Conservation (phyloP, 805 yeast species). For the Kluyveromyces starmeri region DNA sequence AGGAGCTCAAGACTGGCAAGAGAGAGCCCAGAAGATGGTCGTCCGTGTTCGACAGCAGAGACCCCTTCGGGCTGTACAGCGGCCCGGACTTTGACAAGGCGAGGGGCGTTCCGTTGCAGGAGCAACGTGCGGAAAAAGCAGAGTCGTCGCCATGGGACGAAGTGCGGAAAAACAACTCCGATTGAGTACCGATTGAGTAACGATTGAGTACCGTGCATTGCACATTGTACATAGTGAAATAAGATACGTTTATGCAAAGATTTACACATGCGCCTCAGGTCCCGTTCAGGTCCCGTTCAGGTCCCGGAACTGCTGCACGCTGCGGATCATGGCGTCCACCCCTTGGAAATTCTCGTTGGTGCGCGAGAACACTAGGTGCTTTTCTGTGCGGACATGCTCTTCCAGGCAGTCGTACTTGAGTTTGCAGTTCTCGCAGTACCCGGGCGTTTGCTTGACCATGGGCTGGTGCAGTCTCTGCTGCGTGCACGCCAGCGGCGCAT, state of each 20-base stretch:
- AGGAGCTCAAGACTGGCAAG: conserved; percentile 19
- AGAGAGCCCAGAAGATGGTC: conserved; percentile 6
- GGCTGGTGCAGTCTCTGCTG: conserved; percentile 9
- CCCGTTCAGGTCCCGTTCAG: conserved; percentile 9
- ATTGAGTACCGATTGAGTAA: too few species aligned
- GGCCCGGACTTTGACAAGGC: conserved; percentile 20
- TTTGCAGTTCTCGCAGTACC: conserved; percentile 92
- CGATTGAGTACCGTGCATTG: too few species aligned
- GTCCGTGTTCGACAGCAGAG: conserved; percentile 29
- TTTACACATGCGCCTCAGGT: background rate
- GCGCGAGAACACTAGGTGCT: conserved; percentile 72
- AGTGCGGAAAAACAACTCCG: background rate
- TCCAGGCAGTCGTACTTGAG: conserved; percentile 73
- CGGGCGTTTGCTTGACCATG: conserved; percentile 35
- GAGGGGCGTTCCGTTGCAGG: conserved; percentile 15
- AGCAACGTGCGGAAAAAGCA: too few species aligned
- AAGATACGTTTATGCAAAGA: background rate
- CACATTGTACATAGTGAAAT: too few species aligned
- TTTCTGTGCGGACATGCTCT: conserved; percentile 58
- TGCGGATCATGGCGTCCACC: conserved; percentile 61
- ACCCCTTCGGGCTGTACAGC: conserved; percentile 32
- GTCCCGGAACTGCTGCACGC: conserved; percentile 15
- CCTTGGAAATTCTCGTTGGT: conserved; percentile 63
- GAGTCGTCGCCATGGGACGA: conserved; percentile 7
- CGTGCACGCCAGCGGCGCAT: conserved; percentile 8